Evolutionary conservation across 1,139 yeast species (phyloP).

Genomic region (Arxiozyma bovina): DNA sequence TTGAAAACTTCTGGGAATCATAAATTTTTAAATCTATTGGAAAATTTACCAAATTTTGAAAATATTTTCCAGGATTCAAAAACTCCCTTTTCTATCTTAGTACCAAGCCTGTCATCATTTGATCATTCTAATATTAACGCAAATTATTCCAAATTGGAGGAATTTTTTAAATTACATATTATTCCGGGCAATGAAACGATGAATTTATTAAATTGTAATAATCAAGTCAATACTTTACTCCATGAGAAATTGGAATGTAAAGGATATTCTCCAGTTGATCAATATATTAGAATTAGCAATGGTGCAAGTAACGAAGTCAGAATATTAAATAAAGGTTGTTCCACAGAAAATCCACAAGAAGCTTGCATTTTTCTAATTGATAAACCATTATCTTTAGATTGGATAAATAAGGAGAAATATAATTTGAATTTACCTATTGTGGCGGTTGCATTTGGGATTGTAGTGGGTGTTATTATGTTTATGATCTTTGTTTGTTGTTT

Average conservation of each 20-base stretch:
- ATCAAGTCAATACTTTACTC: constrained; percentile 37
- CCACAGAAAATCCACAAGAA: constrained; percentile 35
- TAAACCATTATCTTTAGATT: constrained; percentile 51
- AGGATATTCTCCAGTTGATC: constrained; percentile 33
- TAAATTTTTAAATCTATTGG: constrained; percentile 43
- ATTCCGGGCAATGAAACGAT: constrained; percentile 47
- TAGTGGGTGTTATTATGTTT: constrained; percentile 41
- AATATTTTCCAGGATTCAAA: constrained; percentile 14
- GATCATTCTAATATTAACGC: constrained; percentile 26
- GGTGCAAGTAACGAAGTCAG: constrained; percentile 61
- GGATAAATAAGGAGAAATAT: constrained; percentile 48
- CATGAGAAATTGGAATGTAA: constrained; percentile 40
- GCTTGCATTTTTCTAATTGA: constrained; percentile 64
- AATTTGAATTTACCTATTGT: constrained; percentile 57
- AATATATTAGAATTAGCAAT: constrained; percentile 26
- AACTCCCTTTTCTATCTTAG: constrained; percentile 50
- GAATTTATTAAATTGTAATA: constrained; percentile 38
- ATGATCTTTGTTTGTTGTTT: constrained; percentile 33
- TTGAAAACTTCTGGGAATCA: constrained; percentile 42
- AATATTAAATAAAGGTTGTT: constrained; percentile 59
- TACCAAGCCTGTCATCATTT: constrained; percentile 61
- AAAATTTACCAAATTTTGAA: constrained; percentile 21
- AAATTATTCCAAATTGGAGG: constrained; percentile 37
- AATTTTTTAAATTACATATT: constrained; percentile 59
- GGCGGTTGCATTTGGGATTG: constrained; percentile 57